A percentile compares a stretch with the other conserved stretches of the same genome.
These are phyloP conservation scores for Parafenestella ontariensis DNA, from an alignment of 2,329 filamentous ascomycete genomes.

Conservation along the genomic window DNA sequence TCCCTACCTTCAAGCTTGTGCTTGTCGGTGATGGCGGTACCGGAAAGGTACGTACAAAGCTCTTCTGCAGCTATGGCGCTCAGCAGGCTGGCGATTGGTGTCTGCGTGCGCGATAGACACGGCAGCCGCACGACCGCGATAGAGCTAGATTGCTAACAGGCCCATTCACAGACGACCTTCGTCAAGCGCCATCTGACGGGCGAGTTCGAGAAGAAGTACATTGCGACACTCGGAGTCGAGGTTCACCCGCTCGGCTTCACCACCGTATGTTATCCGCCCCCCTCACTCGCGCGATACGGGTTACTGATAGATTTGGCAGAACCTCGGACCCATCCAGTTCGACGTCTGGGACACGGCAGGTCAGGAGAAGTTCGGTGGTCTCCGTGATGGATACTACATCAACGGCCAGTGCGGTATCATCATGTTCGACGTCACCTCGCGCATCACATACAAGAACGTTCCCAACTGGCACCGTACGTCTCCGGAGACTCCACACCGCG, in stretches of 20 bases:
- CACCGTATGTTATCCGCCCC: slow-evolving; percentile 72
- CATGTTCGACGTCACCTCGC: slow-evolving; percentile 99
- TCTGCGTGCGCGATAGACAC: slow-evolving; percentile 14
- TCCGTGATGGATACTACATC: slow-evolving; percentile 99
- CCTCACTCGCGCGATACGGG: slow-evolving; percentile 9
- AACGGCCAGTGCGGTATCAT: slow-evolving; percentile 99
- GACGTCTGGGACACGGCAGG: slow-evolving; percentile 99
- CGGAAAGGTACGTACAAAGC: slow-evolving; percentile 80
- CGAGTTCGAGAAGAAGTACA: slow-evolving; percentile 99
- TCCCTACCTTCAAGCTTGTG: slow-evolving; percentile 98
- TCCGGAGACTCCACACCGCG: slow-evolving; percentile 1
- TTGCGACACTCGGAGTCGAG: slow-evolving; percentile 98
- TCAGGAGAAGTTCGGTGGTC: slow-evolving; percentile 99
- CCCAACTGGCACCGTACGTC: slow-evolving; percentile 99
- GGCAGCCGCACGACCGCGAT: slow-evolving; percentile 1
- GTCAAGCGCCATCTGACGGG: slow-evolving; percentile 99
- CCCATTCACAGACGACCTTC: slow-evolving; percentile 82
- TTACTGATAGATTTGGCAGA: slow-evolving; percentile 58
- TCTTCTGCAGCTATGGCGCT: background rate
- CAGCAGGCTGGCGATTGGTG: background rate
- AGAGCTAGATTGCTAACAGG: slow-evolving; percentile 30
- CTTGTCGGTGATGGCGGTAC: slow-evolving; percentile 99
- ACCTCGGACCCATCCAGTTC: slow-evolving; percentile 96
- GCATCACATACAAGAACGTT: slow-evolving; percentile 99
- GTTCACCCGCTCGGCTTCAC: slow-evolving; percentile 98